Conservation (phyloP, 257 asterid species). For the Solanum verrucosum region DNA sequence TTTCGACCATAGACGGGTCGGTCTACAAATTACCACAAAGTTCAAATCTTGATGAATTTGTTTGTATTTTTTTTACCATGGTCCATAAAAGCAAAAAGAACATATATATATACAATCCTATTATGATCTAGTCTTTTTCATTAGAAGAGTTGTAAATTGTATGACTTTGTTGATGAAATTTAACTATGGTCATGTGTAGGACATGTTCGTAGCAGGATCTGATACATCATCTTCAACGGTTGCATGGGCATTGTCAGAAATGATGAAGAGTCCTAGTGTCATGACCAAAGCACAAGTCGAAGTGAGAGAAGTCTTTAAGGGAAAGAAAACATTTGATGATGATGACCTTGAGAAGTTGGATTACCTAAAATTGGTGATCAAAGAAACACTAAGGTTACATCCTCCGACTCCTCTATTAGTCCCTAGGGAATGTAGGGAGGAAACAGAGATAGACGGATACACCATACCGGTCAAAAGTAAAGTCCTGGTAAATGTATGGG, state of each 20-base stretch:
- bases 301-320: neutral
- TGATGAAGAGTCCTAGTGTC: neutral
- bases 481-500: slow-evolving; percentile 11
- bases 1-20: neutral
- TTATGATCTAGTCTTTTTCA: neutral
- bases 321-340: neutral
- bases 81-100: neutral
- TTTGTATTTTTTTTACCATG: neutral
- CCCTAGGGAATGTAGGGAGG: slow-evolving; percentile 9
- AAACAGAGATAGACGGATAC: neutral
- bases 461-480: neutral
- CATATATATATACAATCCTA: neutral
- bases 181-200: neutral
- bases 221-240: neutral
- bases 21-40: neutral
- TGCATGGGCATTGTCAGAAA: slow-evolving; percentile 3
- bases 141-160: neutral
- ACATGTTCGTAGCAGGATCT: slow-evolving; percentile 2
- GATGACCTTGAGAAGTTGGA: neutral
- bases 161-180: neutral
- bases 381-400: neutral
- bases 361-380: neutral
- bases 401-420: slow-evolving; percentile 2
- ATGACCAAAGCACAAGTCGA: neutral
- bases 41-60: neutral